Evolutionary conservation across 2,329 filamentous ascomycete genomes (phyloP).

Genomic region (Colletotrichum simmondsii): DNA sequence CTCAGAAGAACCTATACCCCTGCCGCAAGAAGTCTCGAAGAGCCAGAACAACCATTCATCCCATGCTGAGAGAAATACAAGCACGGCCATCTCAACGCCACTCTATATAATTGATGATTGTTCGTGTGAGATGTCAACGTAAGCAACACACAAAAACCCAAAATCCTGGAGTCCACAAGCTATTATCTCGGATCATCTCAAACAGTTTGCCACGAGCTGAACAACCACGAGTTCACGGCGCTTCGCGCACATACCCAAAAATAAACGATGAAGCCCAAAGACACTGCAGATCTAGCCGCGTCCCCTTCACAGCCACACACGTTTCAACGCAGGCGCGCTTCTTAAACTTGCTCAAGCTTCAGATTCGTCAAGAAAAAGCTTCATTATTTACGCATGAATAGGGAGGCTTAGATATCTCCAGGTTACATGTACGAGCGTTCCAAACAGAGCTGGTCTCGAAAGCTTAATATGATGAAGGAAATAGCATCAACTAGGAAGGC

Average conservation of each 20-base stretch:
- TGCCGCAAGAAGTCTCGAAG: background rate
- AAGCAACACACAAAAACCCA: background rate
- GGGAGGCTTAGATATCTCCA: background rate
- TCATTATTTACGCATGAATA: background rate
- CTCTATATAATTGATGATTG: background rate
- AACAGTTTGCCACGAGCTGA: background rate
- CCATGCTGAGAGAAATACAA: background rate
- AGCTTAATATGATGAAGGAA: background rate
- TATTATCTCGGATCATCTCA: background rate
- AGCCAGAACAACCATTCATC: background rate
- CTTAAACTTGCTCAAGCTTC: background rate
- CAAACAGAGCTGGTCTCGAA: background rate
- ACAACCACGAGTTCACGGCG: background rate
- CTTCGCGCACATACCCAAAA: background rate
- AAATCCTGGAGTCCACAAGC: background rate
- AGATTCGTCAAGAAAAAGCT: background rate
- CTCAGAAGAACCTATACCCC: background rate
- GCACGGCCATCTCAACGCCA: background rate
- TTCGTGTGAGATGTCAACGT: background rate
- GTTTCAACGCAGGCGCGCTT: background rate
- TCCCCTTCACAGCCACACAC: constrained; percentile 2
- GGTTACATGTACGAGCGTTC: background rate
- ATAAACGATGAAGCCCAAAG: background rate
- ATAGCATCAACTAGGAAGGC: background rate
- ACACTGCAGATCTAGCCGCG: background rate